Percentiles rank a stretch among this genome's conserved stretches.
Evolutionary conservation across 169 alveolate genomes (phyloP).

Genomic region (Plasmodium gaboni): DNA sequence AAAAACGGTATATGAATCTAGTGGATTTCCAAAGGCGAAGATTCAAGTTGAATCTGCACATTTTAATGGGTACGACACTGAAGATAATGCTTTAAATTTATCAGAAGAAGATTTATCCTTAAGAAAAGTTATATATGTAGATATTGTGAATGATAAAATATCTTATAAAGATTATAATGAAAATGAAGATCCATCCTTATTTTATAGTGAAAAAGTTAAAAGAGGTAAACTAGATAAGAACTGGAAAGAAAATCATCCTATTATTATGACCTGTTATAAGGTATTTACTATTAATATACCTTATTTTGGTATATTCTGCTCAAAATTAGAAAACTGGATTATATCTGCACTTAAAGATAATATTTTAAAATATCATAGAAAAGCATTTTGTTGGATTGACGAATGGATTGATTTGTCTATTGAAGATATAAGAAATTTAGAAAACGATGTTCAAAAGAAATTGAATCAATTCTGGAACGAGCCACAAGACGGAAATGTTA

Average conservation of each 20-base stretch:
- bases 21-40: constrained; percentile 77
- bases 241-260: constrained; percentile 67
- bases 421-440: constrained; percentile 79
- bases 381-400: constrained; percentile 83
- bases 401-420: constrained; percentile 82
- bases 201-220: constrained; percentile 63
- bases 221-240: constrained; percentile 65
- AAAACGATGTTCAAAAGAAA: constrained; percentile 79
- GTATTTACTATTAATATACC: constrained; percentile 83
- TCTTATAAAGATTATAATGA: constrained; percentile 23
- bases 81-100: constrained; percentile 60
- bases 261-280: constrained; percentile 83
- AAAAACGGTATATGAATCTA: constrained; percentile 49
- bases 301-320: constrained; percentile 85
- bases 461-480: constrained; percentile 77
- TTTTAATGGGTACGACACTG: constrained; percentile 31
- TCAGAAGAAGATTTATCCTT: constrained; percentile 51
- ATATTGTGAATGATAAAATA: constrained; percentile 78
- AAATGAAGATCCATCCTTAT: constrained; percentile 73
- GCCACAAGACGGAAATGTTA: background rate
- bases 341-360: constrained; percentile 78
- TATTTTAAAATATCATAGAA: constrained; percentile 79
- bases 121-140: constrained; percentile 71
- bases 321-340: constrained; percentile 84
- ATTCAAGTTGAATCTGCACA: constrained; percentile 48